Evolutionary conservation across 2,329 filamentous ascomycete species (phyloP), one percentile per base, ranked within the genome.

Genomic region (Purpureocillium takamizusanense): DNA sequence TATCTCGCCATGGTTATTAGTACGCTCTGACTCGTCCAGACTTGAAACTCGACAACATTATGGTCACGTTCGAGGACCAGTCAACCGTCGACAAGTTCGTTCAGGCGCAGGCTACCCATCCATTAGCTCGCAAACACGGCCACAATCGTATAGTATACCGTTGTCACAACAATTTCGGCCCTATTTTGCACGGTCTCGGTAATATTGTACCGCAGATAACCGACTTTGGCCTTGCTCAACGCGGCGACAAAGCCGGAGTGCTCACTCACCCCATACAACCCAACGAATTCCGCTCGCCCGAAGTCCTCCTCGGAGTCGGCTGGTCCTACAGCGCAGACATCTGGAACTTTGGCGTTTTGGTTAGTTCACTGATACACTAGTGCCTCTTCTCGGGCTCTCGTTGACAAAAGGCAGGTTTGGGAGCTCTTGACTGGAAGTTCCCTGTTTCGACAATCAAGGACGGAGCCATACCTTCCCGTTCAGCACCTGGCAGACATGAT

Each of bases 401-500:
- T 27, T 37, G 32, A 40, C 32, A 25, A 37, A 11, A 15, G 5
- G 4, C 21, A 50, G 45, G 44, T 53, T 28, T 53, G 52, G 49
- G 49, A 52, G n/a, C 39, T 53, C 11, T 45, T 53, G 23, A 42
- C 47, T 1, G 51, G 46, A 11, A 30, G 33, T 10, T 42, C 45
- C 14, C 44, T 51, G 16, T 52, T 53, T 31, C 34, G 38, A 8
- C 42, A 40, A 28, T 38, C 41, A 35, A 42, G 28, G n/a, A 36
- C 40, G 27, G 39, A 41, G 25, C 40, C 38, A 36, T 52, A 52
- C 23, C 43, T 37, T 12, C 40, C 51, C 29, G 40, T 46, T 2
- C 42, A 43, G 16, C 51, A 53, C 30, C 35, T 51, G 6, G 49
- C 45, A 13, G 49, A 52, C 17, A 52, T 53, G 45, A 45, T 54